Base-by-base conservation (phyloP, 1,284 basidiomycete genomes). In the Ganoderma meredithae region DNA sequence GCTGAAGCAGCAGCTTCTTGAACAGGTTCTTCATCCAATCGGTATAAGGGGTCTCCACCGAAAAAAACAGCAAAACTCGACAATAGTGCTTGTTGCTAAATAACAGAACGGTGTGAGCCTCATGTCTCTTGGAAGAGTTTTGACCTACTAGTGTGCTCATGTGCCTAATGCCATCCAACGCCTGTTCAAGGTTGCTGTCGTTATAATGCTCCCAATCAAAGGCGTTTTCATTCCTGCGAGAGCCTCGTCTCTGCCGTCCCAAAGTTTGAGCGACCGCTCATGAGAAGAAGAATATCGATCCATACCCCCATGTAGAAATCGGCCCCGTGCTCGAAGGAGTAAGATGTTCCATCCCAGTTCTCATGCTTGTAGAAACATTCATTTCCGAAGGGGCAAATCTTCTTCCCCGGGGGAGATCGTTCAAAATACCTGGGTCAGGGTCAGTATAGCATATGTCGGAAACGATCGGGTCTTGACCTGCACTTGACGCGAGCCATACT, bases 281-380 rank as follows among this genome's bases (percentile, higher is more conserved):
- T 17, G 59, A 17, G 4, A 41, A 15, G 59, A 36, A 6, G 17
- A 36, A 33, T 6, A 12, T 12, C 22, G 47, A 25, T 22, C 10
- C 60, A 61, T 64, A 84, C 85, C 68, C 77, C 81, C 84, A 90
- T 87, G 67, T 83, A 86, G 39, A 81, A 78, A 31, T 86, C 85
- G 25, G 84, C 84, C 4, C 90, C 90, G 43, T 85, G 78, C 31
- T 76, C 72, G 72, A 92, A 91, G 1, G 85, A 72, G 72, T 88
- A 82, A 0, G 82, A 80, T 4, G 90, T 86, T 9, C 92, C 92
- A 73, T 94, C 91, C 1, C 79, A 78, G 40, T 90, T 89, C 62
- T 81, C 74, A 74, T 94, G 92, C 72, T 87, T 84, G 75, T 93
- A 94, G 76, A 93, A 92, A 75, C 92, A 94, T 66, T 94, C 91